Evolutionary conservation across 306 rosid genomes (phyloP).

Genomic region (Vigna radiata): DNA sequence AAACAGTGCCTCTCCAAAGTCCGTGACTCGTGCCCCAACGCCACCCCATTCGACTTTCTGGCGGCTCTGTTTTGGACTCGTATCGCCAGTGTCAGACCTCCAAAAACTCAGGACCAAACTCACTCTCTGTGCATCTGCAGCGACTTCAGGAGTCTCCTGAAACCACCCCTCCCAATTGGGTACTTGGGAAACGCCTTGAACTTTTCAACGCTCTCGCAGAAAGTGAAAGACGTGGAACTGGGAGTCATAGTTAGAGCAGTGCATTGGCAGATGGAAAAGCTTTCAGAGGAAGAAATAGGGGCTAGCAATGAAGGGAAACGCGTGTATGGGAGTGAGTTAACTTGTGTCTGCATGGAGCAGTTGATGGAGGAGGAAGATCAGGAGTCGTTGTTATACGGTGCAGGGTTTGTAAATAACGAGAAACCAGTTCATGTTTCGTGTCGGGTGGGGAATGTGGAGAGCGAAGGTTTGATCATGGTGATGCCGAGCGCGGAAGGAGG

Average conservation of each 20-base stretch:
- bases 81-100: constrained; percentile 44
- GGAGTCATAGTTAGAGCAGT: constrained; percentile 43
- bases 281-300: constrained; percentile 51
- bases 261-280: constrained; percentile 50
- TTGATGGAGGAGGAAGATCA: constrained; percentile 5
- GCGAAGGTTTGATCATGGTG: constrained; percentile 70
- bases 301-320: constrained; percentile 41
- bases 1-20: constrained; percentile 40
- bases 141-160: constrained; percentile 51
- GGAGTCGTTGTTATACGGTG: constrained; percentile 42
- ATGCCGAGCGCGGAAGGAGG: constrained; percentile 66
- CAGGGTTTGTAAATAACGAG: constrained; percentile 44
- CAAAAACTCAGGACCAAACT: neutral
- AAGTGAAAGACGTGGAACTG: constrained; percentile 32
- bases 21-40: constrained; percentile 45
- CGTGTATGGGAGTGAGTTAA: constrained; percentile 64
- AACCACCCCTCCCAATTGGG: constrained; percentile 48
- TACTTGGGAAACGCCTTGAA: constrained; percentile 72
- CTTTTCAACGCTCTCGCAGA: constrained; percentile 53
- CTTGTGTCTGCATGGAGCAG: constrained; percentile 70
- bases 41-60: constrained; percentile 70
- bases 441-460: constrained; percentile 57
- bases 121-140: constrained; percentile 59
- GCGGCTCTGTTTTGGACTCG: constrained; percentile 69
- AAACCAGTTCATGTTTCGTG: constrained; percentile 67